Evolutionary conservation across 768 basidiomycete genomes (phyloP).

Genomic region (Boletus reticuloceps): DNA sequence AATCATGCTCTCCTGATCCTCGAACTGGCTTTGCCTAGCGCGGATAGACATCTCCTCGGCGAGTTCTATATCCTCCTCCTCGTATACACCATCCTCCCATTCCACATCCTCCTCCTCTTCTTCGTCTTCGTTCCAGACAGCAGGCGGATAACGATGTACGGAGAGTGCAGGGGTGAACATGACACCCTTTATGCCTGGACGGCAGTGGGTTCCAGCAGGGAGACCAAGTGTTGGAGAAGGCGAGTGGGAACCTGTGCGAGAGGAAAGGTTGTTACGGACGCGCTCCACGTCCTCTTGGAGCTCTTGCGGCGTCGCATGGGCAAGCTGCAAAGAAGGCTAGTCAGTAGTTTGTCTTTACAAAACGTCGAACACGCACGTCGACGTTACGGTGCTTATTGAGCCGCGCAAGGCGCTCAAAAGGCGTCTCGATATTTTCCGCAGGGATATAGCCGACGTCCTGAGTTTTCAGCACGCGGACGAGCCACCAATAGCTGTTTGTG

Average conservation of each 20-base stretch:
- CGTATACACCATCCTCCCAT: slow-evolving; percentile 65
- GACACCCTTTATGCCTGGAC: slow-evolving; percentile 47
- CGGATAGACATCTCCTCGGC: slow-evolving; percentile 49
- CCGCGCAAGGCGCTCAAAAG: slow-evolving; percentile 91
- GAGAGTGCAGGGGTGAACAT: slow-evolving; percentile 68
- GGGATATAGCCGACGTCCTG: slow-evolving; percentile 99
- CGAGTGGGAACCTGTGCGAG: slow-evolving; percentile 48
- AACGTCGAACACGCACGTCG: slow-evolving; percentile 58
- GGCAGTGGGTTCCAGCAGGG: slow-evolving; percentile 23
- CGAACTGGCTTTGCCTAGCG: slow-evolving; percentile 37
- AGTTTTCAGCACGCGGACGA: slow-evolving; percentile 96
- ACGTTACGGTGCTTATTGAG: slow-evolving; percentile 97
- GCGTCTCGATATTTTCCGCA: slow-evolving; percentile 98
- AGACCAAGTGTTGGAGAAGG: slow-evolving; percentile 46
- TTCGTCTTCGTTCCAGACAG: slow-evolving; percentile 81
- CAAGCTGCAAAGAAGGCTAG: slow-evolving; percentile 20
- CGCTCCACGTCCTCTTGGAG: slow-evolving; percentile 56
- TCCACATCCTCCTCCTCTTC: slow-evolving; percentile 52
- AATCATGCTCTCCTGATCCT: slow-evolving; percentile 29
- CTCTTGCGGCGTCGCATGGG: slow-evolving; percentile 45
- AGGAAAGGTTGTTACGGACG: slow-evolving; percentile 49
- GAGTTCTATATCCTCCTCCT: slow-evolving; percentile 67
- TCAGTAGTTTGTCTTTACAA: background rate
- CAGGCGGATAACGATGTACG: slow-evolving; percentile 76
- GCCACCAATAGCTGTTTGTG: slow-evolving; percentile 99